Conservation (phyloP, 2,329 filamentous ascomycete genomes). For the Colletotrichum paranaense region DNA sequence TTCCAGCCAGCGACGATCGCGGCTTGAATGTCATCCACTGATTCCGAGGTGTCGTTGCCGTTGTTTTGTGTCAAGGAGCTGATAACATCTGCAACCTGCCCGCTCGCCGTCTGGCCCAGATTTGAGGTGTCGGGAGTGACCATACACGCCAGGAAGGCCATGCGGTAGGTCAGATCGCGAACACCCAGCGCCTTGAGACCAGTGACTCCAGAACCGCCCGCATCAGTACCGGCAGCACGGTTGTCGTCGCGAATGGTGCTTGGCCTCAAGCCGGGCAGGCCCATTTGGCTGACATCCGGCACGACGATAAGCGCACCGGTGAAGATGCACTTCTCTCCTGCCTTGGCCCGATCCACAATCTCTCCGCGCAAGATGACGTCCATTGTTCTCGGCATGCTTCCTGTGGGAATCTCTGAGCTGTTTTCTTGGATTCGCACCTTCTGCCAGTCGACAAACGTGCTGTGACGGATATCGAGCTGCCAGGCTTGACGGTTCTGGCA, state of each 20-base stretch:
- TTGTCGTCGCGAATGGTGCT: constrained; percentile 87
- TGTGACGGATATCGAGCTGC: constrained; percentile 96
- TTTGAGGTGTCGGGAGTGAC: constrained; percentile 88
- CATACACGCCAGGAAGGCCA: constrained; percentile 98
- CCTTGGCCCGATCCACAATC: constrained; percentile 97
- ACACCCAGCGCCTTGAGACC: constrained; percentile 94
- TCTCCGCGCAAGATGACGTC: constrained; percentile 96
- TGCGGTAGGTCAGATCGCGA: constrained; percentile 91
- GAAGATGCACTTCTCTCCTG: constrained; percentile 98
- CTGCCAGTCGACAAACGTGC: constrained; percentile 99
- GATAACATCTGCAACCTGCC: constrained; percentile 85
- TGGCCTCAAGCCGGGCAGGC: constrained; percentile 85
- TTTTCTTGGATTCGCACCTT: constrained; percentile 99
- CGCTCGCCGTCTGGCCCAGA: constrained; percentile 78
- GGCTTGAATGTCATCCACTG: constrained; percentile 87
- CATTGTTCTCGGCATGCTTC: constrained; percentile 98
- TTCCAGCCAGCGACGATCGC: constrained; percentile 89
- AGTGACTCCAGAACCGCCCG: constrained; percentile 84
- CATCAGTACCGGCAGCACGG: constrained; percentile 78
- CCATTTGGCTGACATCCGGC: constrained; percentile 94
- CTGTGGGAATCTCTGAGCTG: constrained; percentile 96
- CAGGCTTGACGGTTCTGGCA: constrained; percentile 94
- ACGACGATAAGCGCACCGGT: constrained; percentile 96
- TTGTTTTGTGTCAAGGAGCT: constrained; percentile 82
- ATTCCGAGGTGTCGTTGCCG: constrained; percentile 73